Percentiles rank a stretch among this genome's conserved stretches.
Conservation (phyloP, 306 rosid species). For the Fagus sylvatica region DNA sequence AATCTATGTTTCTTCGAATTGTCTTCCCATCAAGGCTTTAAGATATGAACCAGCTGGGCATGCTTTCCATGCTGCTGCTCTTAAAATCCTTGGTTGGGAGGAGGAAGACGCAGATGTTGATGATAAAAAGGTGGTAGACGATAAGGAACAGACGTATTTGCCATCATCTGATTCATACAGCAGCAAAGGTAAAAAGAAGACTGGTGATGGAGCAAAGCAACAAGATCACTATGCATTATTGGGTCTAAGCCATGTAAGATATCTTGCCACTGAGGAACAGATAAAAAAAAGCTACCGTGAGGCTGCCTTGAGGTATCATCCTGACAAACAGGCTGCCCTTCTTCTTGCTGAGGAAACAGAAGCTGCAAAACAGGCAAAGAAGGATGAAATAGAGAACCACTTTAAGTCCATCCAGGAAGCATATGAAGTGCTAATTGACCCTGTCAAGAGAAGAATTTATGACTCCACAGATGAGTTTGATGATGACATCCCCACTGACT, state of each 20-base stretch:
- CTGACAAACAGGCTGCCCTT: conserved; percentile 91
- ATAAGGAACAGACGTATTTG: conserved; percentile 57
- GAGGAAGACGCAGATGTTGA: conserved; percentile 40
- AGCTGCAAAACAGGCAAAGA: conserved; percentile 75
- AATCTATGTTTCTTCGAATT: conserved; percentile 73
- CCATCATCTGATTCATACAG: conserved; percentile 82
- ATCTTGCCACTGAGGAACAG: conserved; percentile 95
- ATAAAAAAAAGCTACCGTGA: conserved; percentile 91
- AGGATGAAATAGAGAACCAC: conserved; percentile 84
- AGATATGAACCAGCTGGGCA: conserved; percentile 89
- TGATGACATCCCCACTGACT: conserved; percentile 91
- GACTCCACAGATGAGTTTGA: conserved; percentile 99
- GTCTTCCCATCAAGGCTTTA: conserved; percentile 73
- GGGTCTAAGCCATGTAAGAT: conserved; percentile 87
- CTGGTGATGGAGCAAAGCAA: conserved; percentile 63
- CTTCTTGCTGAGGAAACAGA: conserved; percentile 86
- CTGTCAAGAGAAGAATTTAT: conserved; percentile 84
- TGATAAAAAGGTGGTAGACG: conserved; percentile 48
- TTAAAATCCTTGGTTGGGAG: conserved; percentile 64
- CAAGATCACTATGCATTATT: conserved; percentile 97
- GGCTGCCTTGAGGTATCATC: conserved; percentile 90
- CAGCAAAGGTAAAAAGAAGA: conserved; percentile 88
- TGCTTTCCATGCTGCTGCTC: conserved; percentile 76
- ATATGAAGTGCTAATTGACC: conserved; percentile 78
- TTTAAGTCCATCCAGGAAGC: conserved; percentile 94